Evolutionary conservation across 1,139 yeast species (phyloP), one percentile per base, ranked within the genome.

Genomic region (Nakaseomyces kungkrabaensis): DNA sequence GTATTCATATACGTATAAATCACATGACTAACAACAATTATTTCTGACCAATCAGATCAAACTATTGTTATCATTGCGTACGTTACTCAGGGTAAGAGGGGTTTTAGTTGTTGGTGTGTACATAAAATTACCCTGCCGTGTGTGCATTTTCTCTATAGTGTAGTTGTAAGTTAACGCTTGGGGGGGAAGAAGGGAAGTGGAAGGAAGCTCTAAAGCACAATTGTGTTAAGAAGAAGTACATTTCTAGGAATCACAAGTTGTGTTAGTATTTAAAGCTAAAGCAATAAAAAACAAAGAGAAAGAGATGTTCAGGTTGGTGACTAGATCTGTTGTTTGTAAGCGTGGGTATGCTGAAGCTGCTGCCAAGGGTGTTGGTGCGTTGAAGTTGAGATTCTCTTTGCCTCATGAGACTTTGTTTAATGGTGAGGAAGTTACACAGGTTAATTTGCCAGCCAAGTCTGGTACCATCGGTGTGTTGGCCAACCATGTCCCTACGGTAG

Each of bases 401-500:
- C 97, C 97, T 57, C 89, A 85, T 71, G 81, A 82, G 71, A 66
- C 73, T 45, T 56, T 71, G 54, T 71, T 61, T 54, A 54, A 69
- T 43, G 64, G 68, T 26, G 54, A 60, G 48, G 54, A 56, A 52
- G 81, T 72, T 46, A 73, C 85, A 61, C 99, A 92, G 77, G 98
- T 94, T 61, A 92, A 92, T 76, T 78, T 92, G 63, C 98, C 99
- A 66, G 92, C 96, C 56, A 79, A 86, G 66, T 84, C 95, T 60
- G 99, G 99, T 70, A 95, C 87, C 69, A 81, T 92, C 72, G 99
- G 99, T 86, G 81, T 92, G 60, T 77, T 92, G 68, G 97, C 98
- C 65, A 85, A 88, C 76, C 99, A 92, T 80, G 96, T 92, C 68
- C 98, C 99, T 66, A 83, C 87, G 67, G 90, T 92, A 59, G 97